Base-by-base conservation (phyloP, 352 stramenopile genomes). In the Pythium grandisporangium region DNA sequence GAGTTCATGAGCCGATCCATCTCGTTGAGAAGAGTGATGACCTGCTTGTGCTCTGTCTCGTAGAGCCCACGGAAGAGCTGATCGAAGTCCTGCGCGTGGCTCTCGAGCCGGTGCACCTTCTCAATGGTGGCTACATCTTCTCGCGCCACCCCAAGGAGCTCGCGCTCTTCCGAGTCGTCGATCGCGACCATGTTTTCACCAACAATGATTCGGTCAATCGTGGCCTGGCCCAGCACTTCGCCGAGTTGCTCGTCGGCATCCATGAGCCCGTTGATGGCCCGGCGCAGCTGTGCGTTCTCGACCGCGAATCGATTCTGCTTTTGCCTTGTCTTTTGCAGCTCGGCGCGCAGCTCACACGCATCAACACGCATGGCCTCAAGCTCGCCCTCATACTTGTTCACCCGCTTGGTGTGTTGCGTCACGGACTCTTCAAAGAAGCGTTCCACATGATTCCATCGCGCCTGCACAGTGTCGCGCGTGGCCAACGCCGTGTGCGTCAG, bases 1-100 rank as follows among this genome's bases (percentile, higher is more conserved):
- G 70, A 83, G 46, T 84, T 77, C 48, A 84, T 77, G 48, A 79
- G 84, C 17, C 70, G 61, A 23, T 87, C 74, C 44, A 84, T 58
- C 26, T 71, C 54, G 43, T 81, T 80, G 4, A 87, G 41, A 7
- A 70, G 37, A 2, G 36, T 33, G 16, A 74, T 42, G n/a, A n/a
- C n/a, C 38, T 74, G 70, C 3, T 59, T 42, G 8, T 55, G 53
- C 30, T 76, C 70, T 12, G 63, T 55, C 1, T 66, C 45, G 4
- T 63, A 55, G 0, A 87, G 48, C 3, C 55, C 60, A 8, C 64
- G 47, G 25, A 80, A 78, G 17, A 87, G 48, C 35, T 70, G 63
- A 19, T 83, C 70, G 16, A 87, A 59, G 42, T 87, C 74, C 14
- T 68, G 63, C 2, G 66, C 58, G 35, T 59, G 57, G 38, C 58